Base-by-base conservation (phyloP, 192 early-diverging fungal species). In the Polychytrium aggregatum region DNA sequence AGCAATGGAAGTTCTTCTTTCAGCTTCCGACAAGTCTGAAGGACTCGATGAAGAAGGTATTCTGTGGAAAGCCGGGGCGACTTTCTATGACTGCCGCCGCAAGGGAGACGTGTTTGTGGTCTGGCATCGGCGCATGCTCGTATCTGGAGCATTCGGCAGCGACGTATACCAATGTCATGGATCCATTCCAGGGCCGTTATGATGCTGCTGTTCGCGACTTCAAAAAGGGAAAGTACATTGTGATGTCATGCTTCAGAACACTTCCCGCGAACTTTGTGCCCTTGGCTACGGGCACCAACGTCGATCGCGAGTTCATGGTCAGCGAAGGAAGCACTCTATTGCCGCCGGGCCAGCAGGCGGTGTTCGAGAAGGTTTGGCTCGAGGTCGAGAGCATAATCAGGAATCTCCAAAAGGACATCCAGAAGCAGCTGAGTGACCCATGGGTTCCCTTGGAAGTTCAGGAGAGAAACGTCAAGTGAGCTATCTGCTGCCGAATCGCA, bases 1-100 rank as follows among this genome's bases (percentile, higher is more conserved):
- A 92, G 54, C 77, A 88, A 37, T 98, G 91, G 76, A 85, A 88
- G 54, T 90, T 97, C 62, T 92, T 94, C 59, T 97, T 98, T 60
- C 93, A 90, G 55, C 59, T 98, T n/a, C 91, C 95, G 6, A 83
- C 81, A 37, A 87, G 76, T 30, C 65, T 98, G 17, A 76, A 80
- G 39, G 87, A 91, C 43, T 83, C 78, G 34, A 84, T 88, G 26
- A 71, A 80, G 48, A 83, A 87, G 78, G 87, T 83, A 64, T 10
- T 7, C 34, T n/a, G n/a, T n/a, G n/a, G n/a, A n/a, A n/a, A n/a
- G n/a, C n/a, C n/a, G n/a, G n/a, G n/a, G n/a, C n/a, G n/a, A n/a
- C n/a, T n/a, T n/a, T n/a, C n/a, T n/a, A n/a, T n/a, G n/a, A n/a
- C n/a, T n/a, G n/a, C n/a, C n/a, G n/a, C n/a, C n/a, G n/a, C n/a